A percentile compares a stretch with the other conserved stretches of the same genome.
phyloP scores from a whole-genome alignment of 768 basidiomycete genomes.

The Wakefieldia striispora region DNA sequence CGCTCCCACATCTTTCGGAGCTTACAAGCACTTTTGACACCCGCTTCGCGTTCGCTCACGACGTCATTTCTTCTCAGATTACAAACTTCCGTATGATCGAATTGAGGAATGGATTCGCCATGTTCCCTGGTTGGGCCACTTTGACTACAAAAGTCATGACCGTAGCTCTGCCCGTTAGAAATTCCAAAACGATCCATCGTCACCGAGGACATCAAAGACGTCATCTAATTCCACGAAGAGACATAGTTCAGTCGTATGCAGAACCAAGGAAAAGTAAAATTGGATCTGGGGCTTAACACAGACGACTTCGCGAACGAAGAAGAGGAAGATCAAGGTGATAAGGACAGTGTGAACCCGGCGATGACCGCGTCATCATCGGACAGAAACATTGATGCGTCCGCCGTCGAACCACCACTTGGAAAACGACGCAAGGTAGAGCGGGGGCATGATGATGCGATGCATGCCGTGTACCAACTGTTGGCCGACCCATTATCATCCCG shows the following conservation, averaged over 20 bases:
- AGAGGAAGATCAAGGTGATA: constrained; percentile 32
- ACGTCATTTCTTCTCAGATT: constrained; percentile 65
- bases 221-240: constrained; percentile 65
- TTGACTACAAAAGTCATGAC: constrained; percentile 37
- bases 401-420: constrained; percentile 8
- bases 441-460: constrained; percentile 33
- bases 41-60: constrained; percentile 48
- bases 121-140: constrained; percentile 72
- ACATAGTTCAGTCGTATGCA: constrained; percentile 47
- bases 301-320: constrained; percentile 32
- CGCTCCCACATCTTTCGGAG: constrained; percentile 52
- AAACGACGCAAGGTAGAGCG: constrained; percentile 33
- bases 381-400: neutral
- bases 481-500: constrained; percentile 52
- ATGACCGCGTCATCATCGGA: constrained; percentile 12
- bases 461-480: constrained; percentile 53
- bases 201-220: constrained; percentile 66
- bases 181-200: constrained; percentile 61
- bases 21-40: constrained; percentile 56
- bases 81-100: constrained; percentile 61
- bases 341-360: neutral
- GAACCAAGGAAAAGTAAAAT: constrained; percentile 32
- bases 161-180: constrained; percentile 47
- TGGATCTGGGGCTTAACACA: constrained; percentile 38
- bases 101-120: constrained; percentile 57